phyloP scores from a whole-genome alignment of 2,329 filamentous ascomycete genomes.

The Elsinoe perseae region DNA sequence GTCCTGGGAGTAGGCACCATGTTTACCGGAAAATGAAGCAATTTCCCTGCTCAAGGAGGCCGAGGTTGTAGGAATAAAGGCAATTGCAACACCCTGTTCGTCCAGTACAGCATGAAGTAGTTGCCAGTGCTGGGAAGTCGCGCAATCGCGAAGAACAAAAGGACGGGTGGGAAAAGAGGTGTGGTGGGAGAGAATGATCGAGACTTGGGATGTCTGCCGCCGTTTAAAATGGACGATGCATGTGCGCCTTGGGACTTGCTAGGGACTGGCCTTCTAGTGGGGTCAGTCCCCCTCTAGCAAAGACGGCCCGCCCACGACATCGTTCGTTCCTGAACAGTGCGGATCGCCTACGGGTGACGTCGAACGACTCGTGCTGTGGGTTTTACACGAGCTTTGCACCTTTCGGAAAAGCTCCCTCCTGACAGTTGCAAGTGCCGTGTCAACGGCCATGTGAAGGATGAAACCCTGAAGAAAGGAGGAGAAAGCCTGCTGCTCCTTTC shows the following conservation, averaged over 20 bases:
- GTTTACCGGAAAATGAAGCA: not conserved
- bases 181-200: constrained; percentile 4
- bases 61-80: constrained; percentile 15
- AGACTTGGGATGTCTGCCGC: constrained; percentile 1
- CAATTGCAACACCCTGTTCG: constrained; percentile 7
- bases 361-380: not conserved
- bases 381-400: not conserved
- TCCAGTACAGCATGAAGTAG: constrained; percentile 14
- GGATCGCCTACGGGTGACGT: constrained; percentile 5
- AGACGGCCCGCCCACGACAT: not conserved
- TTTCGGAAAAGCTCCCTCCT: not conserved
- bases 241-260: not conserved
- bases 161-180: not conserved
- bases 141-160: constrained; percentile 13
- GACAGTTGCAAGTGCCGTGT: constrained; percentile 1
- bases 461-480: not conserved
- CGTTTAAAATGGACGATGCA: constrained; percentile 13
- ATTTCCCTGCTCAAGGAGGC: constrained; percentile 5
- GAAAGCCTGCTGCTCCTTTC: not conserved
- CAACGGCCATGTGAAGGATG: not conserved
- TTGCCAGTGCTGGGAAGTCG: constrained; percentile 10
- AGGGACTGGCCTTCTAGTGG: not conserved
- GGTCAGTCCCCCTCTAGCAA: not conserved
- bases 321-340: not conserved
- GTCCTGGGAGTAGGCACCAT: constrained; percentile 20